A percentile compares a stretch with the other conserved stretches of the same genome.
These are phyloP conservation scores for Beauveria brongniartii DNA, from an alignment of 2,329 filamentous ascomycete species.

Conservation along the genomic window DNA sequence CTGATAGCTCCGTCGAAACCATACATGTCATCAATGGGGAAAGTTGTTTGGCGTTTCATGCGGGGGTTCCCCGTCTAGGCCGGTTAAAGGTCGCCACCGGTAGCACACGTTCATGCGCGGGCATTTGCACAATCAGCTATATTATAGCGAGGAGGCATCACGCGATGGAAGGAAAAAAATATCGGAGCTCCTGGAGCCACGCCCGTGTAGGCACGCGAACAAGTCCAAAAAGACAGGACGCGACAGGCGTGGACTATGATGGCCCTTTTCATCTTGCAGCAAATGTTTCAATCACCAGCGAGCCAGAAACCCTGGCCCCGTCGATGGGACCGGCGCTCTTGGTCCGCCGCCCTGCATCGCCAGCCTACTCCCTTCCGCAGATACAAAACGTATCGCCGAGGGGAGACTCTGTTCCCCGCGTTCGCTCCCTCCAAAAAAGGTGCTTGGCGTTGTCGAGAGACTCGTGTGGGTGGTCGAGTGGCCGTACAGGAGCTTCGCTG, in stretches of 20 bases:
- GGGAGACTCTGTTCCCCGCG: conserved; percentile 23
- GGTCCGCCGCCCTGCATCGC: conserved; percentile 14
- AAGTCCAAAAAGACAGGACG: background rate
- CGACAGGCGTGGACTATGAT: conserved; percentile 46
- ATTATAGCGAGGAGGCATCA: background rate
- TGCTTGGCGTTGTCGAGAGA: conserved; percentile 2
- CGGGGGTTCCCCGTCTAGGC: too few relatives aligned
- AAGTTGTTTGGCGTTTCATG: too few relatives aligned
- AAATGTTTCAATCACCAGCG: conserved; percentile 14
- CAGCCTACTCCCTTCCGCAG: conserved; percentile 28
- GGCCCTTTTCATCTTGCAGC: conserved; percentile 41
- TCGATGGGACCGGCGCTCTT: conserved; percentile 6
- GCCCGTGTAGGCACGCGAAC: conserved; percentile 30
- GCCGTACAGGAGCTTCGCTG: conserved; percentile 12
- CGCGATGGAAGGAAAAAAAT: conserved; percentile 18
- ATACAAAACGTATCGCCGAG: conserved; percentile 28
- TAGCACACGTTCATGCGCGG: too few relatives aligned
- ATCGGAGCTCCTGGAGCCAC: conserved; percentile 45
- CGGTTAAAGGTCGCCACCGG: too few relatives aligned
- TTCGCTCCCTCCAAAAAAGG: background rate
- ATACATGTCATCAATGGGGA: too few relatives aligned
- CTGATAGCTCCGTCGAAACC: background rate
- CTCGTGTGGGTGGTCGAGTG: conserved; percentile 7
- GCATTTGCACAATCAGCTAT: too few relatives aligned
- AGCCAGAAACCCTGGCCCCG: background rate